Conservation (phyloP, 1,284 basidiomycete genomes). For the Gymnopus androsaceus region DNA sequence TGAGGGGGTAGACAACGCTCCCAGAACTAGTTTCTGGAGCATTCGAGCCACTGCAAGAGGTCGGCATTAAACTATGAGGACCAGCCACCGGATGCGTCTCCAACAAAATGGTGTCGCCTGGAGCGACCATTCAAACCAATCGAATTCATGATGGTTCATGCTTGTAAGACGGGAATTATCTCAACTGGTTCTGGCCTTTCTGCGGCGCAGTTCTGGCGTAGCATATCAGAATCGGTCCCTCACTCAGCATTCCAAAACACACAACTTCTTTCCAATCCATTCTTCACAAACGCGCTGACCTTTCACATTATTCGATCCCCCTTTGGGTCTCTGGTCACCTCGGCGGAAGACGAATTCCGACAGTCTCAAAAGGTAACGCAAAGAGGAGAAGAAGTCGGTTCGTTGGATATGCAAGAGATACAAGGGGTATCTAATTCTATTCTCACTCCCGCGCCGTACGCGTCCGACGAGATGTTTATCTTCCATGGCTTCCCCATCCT, state of each 20-base stretch:
- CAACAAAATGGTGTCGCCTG: conserved; percentile 25
- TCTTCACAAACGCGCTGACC: not conserved
- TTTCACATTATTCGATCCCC: not conserved
- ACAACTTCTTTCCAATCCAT: not conserved
- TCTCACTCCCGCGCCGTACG: not conserved
- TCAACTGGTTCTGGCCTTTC: conserved; percentile 1
- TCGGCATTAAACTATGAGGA: conserved; percentile 16
- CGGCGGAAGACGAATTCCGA: not conserved
- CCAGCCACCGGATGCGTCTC: conserved; percentile 23
- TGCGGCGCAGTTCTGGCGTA: not conserved
- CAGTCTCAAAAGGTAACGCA: not conserved
- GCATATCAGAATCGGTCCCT: not conserved
- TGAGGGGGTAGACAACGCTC: conserved; percentile 21
- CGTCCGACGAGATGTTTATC: not conserved
- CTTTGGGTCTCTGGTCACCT: conserved; percentile 10
- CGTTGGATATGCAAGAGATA: not conserved
- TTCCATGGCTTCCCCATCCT: not conserved
- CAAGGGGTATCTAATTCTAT: not conserved
- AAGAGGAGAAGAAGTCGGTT: not conserved
- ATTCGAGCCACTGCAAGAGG: conserved; percentile 15
- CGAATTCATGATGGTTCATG: conserved; percentile 17
- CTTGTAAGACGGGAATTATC: conserved; percentile 17
- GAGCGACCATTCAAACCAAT: conserved; percentile 13
- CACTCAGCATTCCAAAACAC: not conserved
- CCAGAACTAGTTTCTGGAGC: conserved; percentile 14